These are phyloP conservation scores for Sparassis latifolia DNA, from an alignment of 1,284 basidiomycete genomes.

Conservation along the genomic window DNA sequence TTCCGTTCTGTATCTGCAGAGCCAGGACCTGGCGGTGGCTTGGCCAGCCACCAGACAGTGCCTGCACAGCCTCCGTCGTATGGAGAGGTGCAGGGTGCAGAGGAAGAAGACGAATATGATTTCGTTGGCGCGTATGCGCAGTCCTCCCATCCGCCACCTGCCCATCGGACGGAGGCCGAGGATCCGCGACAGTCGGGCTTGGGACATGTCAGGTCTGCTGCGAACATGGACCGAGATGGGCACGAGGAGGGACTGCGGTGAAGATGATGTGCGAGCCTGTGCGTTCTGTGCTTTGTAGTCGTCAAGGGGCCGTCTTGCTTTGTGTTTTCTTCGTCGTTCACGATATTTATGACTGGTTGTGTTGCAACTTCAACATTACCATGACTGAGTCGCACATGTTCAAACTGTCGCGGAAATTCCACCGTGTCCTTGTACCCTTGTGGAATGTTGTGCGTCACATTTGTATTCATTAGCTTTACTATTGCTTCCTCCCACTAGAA, in stretches of 20 bases:
- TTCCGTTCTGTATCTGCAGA: constrained; percentile 4
- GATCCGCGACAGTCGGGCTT: constrained; percentile 1
- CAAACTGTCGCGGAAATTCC: too few relatives aligned
- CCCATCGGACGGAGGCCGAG: constrained; percentile 2
- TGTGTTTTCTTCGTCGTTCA: too few relatives aligned
- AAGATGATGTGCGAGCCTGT: background rate
- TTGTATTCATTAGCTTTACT: too few relatives aligned
- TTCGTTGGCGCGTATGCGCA: constrained; percentile 50
- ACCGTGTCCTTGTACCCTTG: too few relatives aligned
- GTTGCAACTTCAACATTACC: too few relatives aligned
- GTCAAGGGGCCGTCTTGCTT: too few relatives aligned
- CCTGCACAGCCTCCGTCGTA: constrained; percentile 6
- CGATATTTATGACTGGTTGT: too few relatives aligned
- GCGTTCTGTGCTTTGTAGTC: too few relatives aligned
- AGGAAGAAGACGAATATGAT: constrained; percentile 47
- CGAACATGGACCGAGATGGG: constrained; percentile 3
- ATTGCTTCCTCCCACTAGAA: too few relatives aligned
- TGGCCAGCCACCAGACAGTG: background rate
- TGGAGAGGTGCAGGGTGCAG: constrained; percentile 8
- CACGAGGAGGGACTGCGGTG: background rate
- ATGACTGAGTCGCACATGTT: too few relatives aligned
- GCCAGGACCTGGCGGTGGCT: background rate
- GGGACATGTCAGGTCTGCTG: constrained; percentile 4
- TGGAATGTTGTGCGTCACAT: too few relatives aligned
- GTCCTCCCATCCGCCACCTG: background rate